Evolutionary conservation across 2,329 filamentous ascomycete species (phyloP), one percentile per base, ranked within the genome.

Genomic region (Epichloe sylvatica): DNA sequence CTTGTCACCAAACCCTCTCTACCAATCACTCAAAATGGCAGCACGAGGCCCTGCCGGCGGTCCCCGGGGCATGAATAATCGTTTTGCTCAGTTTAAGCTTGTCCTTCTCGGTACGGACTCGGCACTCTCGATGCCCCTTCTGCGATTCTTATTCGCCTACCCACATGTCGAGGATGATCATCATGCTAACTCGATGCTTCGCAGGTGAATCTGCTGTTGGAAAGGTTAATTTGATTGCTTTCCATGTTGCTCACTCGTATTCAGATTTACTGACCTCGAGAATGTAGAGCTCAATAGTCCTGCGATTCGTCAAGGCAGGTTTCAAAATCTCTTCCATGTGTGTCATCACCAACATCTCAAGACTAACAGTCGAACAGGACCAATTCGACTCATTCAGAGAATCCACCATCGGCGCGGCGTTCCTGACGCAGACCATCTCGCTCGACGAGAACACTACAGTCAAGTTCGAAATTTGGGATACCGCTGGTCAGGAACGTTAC

Each of bases 391-490:
- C 77, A 47, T 96, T 96, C 75, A 83, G 90, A 70, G 91, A 96
- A 81, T 95, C 90, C 50, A 96, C 91, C 54, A 96, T 96, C 71
- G 91, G 92, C 69, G 92, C 94, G 60, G 94, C 94, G 59, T 98
- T 98, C 77, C 80, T 98, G 59, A 98, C 92, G 62, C 92, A 98
- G 72, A 98, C 92, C 59, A 96, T 98, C 67, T 91, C 91, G 51
- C 84, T 98, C 69, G 91, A 97, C 67, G 92, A 97, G 66, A 92
- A 82, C 70, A 97, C 92, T 52, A 98, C 92, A 50, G 91, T 98
- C 70, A 98, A 98, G 76, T 98, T 98, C 64, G 92, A 98, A 72
- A 98, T 98, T 66, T 98, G 92, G 90, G 90, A 96, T 70, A 98
- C 92, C 9, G 92, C 92, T 55, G 92, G 92, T 55, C 92, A 98